Evolutionary conservation across 179 eudicot species (phyloP).

Genomic region (Silene coronaria): DNA sequence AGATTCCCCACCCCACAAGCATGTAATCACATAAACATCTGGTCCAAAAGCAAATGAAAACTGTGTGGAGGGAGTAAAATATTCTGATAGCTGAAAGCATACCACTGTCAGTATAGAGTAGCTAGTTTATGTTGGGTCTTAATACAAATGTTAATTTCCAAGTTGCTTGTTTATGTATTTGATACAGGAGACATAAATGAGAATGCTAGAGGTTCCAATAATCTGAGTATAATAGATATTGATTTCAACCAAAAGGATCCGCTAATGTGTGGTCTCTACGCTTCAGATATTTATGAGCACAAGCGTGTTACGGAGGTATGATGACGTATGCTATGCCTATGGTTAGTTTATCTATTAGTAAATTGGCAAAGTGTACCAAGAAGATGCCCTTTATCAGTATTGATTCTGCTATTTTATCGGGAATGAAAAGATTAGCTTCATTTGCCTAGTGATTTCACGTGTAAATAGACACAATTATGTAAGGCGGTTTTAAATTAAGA

Average conservation of each 20-base stretch:
- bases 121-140: neutral
- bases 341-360: neutral
- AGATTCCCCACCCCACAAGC: neutral
- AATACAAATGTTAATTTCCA: neutral
- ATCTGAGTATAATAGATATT: slow-evolving; percentile 43
- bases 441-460: neutral
- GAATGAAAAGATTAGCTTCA: neutral
- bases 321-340: slow-evolving; percentile 16
- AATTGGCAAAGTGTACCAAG: neutral
- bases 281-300: slow-evolving; percentile 52
- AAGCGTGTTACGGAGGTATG: slow-evolving; percentile 60
- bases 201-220: slow-evolving; percentile 32
- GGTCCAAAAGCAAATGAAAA: neutral
- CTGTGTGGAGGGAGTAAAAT: neutral
- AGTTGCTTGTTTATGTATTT: slow-evolving; percentile 12
- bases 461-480: neutral
- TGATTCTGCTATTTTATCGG: neutral
- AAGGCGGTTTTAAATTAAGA: neutral
- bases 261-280: slow-evolving; percentile 71
- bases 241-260: slow-evolving; percentile 71
- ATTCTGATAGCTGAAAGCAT: neutral
- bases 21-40: neutral
- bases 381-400: slow-evolving; percentile 8
- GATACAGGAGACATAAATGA: slow-evolving; percentile 39
- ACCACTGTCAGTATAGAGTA: neutral